Conservation (phyloP, 2,329 filamentous ascomycete genomes). For the Pseudogymnoascus sp. region DNA sequence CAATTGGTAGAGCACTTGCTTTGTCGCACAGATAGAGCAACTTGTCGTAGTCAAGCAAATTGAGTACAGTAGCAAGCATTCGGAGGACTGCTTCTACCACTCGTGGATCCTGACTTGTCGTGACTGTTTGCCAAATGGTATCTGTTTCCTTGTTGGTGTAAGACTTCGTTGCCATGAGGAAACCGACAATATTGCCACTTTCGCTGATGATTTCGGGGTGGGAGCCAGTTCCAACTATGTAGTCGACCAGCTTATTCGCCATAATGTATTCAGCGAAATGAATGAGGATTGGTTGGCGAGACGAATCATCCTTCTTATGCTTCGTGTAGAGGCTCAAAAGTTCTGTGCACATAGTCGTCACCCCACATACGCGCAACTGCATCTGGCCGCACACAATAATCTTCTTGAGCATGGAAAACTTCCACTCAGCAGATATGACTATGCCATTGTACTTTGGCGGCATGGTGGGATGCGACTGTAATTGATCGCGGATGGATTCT, state of each 20-base stretch:
- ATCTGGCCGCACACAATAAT: constrained; percentile 80
- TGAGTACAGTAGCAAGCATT: constrained; percentile 46
- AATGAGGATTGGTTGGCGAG: constrained; percentile 47
- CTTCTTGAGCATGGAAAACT: constrained; percentile 57
- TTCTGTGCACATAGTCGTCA: constrained; percentile 62
- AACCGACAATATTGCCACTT: constrained; percentile 76
- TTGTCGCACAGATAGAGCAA: constrained; percentile 64
- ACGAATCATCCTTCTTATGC: constrained; percentile 30
- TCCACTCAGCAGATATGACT: constrained; percentile 56
- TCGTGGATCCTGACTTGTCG: constrained; percentile 71
- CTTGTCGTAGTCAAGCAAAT: constrained; percentile 39
- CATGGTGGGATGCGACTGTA: constrained; percentile 29
- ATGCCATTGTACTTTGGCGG: constrained; percentile 34
- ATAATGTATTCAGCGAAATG: constrained; percentile 64
- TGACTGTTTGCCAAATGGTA: constrained; percentile 74
- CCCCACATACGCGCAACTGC: constrained; percentile 75
- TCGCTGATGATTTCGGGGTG: constrained; percentile 82
- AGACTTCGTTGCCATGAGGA: constrained; percentile 68
- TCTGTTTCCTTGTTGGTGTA: constrained; percentile 68
- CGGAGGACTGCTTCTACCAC: constrained; percentile 71
- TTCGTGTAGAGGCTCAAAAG: constrained; percentile 59
- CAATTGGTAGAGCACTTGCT: constrained; percentile 53
- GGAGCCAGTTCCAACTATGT: constrained; percentile 82
- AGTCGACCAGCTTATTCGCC: constrained; percentile 65
- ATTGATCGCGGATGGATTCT: constrained; percentile 17